These are phyloP conservation scores for Trametes coccinea DNA, from an alignment of 768 basidiomycete genomes.

Conservation along the genomic window DNA sequence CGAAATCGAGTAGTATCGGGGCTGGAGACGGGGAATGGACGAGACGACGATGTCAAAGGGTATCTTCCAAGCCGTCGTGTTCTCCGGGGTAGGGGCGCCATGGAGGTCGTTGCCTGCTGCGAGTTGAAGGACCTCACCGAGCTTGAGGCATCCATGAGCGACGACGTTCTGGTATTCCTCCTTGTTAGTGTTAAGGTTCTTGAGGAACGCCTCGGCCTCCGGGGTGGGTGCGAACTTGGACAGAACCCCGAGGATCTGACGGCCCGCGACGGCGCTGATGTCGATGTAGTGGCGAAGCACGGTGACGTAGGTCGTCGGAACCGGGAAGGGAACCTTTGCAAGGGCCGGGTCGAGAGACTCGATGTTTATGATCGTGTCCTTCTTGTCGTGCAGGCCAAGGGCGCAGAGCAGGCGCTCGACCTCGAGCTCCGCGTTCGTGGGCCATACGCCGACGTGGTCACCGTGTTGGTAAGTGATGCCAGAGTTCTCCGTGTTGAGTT, in stretches of 20 bases:
- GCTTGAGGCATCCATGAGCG: slow-evolving; percentile 80
- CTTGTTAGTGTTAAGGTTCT: slow-evolving; percentile 82
- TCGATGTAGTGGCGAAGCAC: slow-evolving; percentile 97
- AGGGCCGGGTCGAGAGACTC: slow-evolving; percentile 97
- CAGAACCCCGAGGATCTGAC: slow-evolving; percentile 86
- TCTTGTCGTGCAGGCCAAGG: slow-evolving; percentile 81
- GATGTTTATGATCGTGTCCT: slow-evolving; percentile 83
- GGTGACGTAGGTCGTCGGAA: slow-evolving; percentile 90
- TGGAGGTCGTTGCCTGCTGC: slow-evolving; percentile 79
- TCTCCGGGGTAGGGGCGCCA: slow-evolving; percentile 58
- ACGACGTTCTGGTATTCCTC: slow-evolving; percentile 81
- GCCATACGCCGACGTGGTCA: slow-evolving; percentile 98
- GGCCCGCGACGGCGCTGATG: slow-evolving; percentile 90
- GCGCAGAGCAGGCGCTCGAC: slow-evolving; percentile 86
- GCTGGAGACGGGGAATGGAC: slow-evolving; percentile 89
- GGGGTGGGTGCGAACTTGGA: slow-evolving; percentile 87
- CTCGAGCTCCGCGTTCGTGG: slow-evolving; percentile 89
- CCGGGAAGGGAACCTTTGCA: slow-evolving; percentile 98
- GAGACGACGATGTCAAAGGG: slow-evolving; percentile 98
- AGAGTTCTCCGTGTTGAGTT: slow-evolving; percentile 91
- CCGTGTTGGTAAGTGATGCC: slow-evolving; percentile 99
- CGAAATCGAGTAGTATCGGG: slow-evolving; percentile 98
- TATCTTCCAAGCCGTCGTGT: slow-evolving; percentile 85
- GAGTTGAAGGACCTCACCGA: slow-evolving; percentile 90
- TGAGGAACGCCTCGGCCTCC: slow-evolving; percentile 71